Evolutionary conservation across 2,329 filamentous ascomycete genomes (phyloP).

Genomic region (Diaporthe aspalathi): DNA sequence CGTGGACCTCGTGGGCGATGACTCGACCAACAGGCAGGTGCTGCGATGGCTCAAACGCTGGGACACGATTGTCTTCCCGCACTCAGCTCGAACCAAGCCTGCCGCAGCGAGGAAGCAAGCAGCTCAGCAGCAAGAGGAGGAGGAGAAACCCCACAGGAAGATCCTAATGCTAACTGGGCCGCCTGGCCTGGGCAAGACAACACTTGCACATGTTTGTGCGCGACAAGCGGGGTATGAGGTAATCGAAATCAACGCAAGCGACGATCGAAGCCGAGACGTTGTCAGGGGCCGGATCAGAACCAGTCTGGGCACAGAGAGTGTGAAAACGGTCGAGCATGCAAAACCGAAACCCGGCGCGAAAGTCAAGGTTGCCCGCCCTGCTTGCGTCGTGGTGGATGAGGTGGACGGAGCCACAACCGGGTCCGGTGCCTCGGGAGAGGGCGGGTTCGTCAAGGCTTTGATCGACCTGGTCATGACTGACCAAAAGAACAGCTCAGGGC

Average conservation of each 20-base stretch:
- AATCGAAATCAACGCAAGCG: conserved; percentile 97
- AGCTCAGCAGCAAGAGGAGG: conserved; percentile 61
- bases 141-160: conserved; percentile 85
- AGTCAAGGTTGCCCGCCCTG: conserved; percentile 81
- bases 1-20: conserved; percentile 93
- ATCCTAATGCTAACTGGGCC: conserved; percentile 91
- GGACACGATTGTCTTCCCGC: conserved; percentile 93
- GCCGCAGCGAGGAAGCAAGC: conserved; percentile 56
- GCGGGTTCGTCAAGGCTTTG: conserved; percentile 93
- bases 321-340: conserved; percentile 77
- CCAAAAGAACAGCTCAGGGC: conserved; percentile 74
- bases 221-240: conserved; percentile 96
- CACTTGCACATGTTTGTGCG: conserved; percentile 94
- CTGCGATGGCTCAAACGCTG: conserved; percentile 94
- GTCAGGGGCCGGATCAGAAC: conserved; percentile 93
- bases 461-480: conserved; percentile 90
- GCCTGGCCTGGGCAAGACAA: conserved; percentile 95
- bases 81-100: conserved; percentile 70
- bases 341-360: conserved; percentile 54
- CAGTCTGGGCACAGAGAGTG: conserved; percentile 92
- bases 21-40: conserved; percentile 90
- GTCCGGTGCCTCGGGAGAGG: conserved; percentile 81
- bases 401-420: conserved; percentile 94
- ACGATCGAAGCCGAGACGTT: conserved; percentile 89
- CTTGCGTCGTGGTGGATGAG: conserved; percentile 95